Evolutionary conservation across 495 filamentous ascomycete genomes (phyloP).

Genomic region (Hypoxylon cercidicola): DNA sequence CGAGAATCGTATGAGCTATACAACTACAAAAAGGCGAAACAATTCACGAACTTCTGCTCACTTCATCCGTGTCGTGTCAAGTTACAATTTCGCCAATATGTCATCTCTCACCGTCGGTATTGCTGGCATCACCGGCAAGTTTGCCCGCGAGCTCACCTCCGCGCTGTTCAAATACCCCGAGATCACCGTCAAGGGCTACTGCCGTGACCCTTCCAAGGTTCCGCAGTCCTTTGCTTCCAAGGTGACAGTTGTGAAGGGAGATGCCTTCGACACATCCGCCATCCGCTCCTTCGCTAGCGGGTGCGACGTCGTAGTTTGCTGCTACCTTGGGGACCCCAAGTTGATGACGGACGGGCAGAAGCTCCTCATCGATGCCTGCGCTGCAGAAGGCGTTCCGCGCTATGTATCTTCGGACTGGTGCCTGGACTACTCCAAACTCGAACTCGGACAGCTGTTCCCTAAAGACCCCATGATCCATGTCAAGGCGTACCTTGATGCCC

Average conservation of each 20-base stretch:
- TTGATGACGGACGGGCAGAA: conserved; percentile 60
- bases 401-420: conserved; percentile 59
- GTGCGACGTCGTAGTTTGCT: conserved; percentile 51
- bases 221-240: conserved; percentile 28
- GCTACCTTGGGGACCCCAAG: conserved; percentile 54
- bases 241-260: conserved; percentile 33
- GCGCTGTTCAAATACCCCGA: conserved; percentile 39
- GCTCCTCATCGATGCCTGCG: conserved; percentile 56
- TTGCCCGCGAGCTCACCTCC: conserved; percentile 42
- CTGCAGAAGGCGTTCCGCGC: conserved; percentile 48
- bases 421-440: conserved; percentile 54
- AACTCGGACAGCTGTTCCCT: conserved; percentile 49
- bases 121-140: conserved; percentile 48
- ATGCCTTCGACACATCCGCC: conserved; percentile 33
- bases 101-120: conserved; percentile 42
- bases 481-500: conserved; percentile 54
- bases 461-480: conserved; percentile 60
- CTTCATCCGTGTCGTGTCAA: neutral
- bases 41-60: neutral
- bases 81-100: conserved; percentile 6
- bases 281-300: conserved; percentile 34
- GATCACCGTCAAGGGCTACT: conserved; percentile 44
- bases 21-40: conserved; percentile 13
- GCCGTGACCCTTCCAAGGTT: conserved; percentile 46
- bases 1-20: conserved; percentile 2